These are phyloP conservation scores for Linnemannia exigua DNA, from an alignment of 192 early-diverging fungal genomes.

Conservation along the genomic window DNA sequence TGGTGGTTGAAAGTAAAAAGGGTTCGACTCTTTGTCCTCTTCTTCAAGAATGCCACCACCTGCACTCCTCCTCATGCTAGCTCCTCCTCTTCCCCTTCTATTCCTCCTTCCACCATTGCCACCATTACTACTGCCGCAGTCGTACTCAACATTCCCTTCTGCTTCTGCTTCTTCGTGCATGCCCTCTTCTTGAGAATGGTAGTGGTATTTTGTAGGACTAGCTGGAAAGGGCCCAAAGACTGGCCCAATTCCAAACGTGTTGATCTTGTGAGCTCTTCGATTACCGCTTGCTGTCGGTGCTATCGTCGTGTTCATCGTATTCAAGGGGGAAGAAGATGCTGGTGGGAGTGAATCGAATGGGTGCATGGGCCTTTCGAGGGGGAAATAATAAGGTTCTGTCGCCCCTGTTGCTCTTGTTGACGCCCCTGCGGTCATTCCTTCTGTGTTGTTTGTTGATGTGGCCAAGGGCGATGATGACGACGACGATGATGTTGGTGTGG, in stretches of 20 bases:
- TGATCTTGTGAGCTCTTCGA: not conserved
- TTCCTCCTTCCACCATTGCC: not conserved
- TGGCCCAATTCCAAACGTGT: not conserved
- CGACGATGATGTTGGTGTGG: not conserved
- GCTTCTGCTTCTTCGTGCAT: not conserved
- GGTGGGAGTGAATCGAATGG: not conserved
- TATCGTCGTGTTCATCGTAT: not conserved
- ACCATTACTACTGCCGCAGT: not conserved
- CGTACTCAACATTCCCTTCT: not conserved
- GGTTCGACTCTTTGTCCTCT: not conserved
- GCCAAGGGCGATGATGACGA: not conserved
- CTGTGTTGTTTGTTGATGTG: not conserved
- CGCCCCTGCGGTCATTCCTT: not conserved
- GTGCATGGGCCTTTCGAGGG: slow-evolving; percentile 10
- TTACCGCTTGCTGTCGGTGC: not conserved
- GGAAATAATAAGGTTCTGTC: not conserved
- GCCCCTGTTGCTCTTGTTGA: not conserved
- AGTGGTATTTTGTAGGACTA: not conserved
- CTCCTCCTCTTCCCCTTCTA: not conserved
- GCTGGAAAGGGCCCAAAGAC: not conserved
- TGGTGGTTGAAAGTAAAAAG: not conserved
- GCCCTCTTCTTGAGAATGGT: not conserved
- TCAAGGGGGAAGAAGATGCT: not conserved
- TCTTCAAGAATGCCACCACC: not conserved
- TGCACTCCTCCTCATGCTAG: not conserved